Percentiles rank a stretch among this genome's conserved stretches.
Conservation (phyloP, 2,329 filamentous ascomycete species). For the Calonectria pauciramosa region DNA sequence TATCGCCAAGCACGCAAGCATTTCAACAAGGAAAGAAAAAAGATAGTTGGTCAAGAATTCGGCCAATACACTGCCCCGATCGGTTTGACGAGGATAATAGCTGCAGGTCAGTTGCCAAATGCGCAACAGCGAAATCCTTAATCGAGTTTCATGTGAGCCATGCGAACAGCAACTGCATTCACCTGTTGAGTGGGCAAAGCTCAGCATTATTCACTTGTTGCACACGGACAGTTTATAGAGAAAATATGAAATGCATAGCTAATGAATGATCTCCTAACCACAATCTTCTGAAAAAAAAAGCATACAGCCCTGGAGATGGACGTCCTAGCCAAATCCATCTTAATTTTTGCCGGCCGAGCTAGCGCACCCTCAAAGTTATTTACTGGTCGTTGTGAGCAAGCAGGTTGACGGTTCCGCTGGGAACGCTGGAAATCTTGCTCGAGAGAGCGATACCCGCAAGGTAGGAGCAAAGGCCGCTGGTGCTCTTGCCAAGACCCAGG, state of each 20-base stretch:
- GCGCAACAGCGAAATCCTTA: not conserved
- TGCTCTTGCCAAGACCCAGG: slow-evolving; percentile 54
- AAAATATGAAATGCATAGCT: not conserved
- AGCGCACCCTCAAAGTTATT: not conserved
- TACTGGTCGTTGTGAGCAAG: slow-evolving; percentile 42
- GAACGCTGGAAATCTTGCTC: slow-evolving; percentile 47
- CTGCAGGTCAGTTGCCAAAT: too few relatives aligned
- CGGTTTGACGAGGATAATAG: too few relatives aligned
- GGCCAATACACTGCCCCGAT: not conserved
- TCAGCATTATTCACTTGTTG: not conserved
- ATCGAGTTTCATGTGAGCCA: not conserved
- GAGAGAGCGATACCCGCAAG: slow-evolving; percentile 55
- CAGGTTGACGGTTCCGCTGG: slow-evolving; percentile 39
- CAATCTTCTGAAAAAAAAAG: not conserved
- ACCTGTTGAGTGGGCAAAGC: not conserved
- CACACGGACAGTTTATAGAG: not conserved
- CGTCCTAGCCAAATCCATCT: not conserved
- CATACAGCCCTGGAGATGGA: not conserved
- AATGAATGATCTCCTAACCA: not conserved
- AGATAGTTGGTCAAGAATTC: not conserved
- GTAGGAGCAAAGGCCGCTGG: slow-evolving; percentile 34
- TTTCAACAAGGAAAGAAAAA: not conserved
- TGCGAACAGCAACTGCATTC: not conserved
- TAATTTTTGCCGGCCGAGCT: not conserved
- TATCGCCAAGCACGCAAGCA: not conserved